Conservation (phyloP, 176 grass and related monocot genomes). For the Carex scoparia region DNA sequence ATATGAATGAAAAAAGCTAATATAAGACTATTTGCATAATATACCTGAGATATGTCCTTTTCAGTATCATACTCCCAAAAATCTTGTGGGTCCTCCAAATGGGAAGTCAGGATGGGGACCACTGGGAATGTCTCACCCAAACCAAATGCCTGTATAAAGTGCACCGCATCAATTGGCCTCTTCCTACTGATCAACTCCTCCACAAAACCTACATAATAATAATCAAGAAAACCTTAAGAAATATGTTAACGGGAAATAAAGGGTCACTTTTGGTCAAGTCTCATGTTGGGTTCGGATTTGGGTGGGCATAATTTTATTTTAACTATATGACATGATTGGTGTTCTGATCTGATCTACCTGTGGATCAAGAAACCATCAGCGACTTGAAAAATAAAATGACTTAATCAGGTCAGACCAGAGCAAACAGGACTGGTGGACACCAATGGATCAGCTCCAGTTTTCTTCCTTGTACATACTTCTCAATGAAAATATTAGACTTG, state of each 20-base stretch:
- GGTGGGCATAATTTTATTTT: background rate
- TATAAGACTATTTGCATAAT: constrained; percentile 38
- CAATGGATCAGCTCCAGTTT: background rate
- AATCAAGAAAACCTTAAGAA: background rate
- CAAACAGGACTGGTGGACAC: background rate
- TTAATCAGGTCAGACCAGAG: background rate
- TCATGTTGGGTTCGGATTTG: background rate
- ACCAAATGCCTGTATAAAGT: constrained; percentile 62
- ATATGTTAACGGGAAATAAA: background rate
- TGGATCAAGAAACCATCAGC: background rate
- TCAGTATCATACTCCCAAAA: constrained; percentile 44
- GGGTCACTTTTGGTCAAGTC: background rate
- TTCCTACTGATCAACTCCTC: constrained; percentile 56
- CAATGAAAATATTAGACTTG: background rate
- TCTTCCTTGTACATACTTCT: background rate
- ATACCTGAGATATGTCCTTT: background rate
- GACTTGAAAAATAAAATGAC: background rate
- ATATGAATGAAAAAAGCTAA: background rate
- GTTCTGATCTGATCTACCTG: background rate
- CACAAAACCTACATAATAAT: constrained; percentile 45
- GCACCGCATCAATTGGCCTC: constrained; percentile 83
- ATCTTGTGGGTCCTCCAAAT: constrained; percentile 53
- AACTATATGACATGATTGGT: background rate
- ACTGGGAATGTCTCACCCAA: constrained; percentile 59
- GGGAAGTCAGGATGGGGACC: constrained; percentile 52